Percentiles rank a stretch among this genome's conserved stretches.
phyloP scores from a whole-genome alignment of 2,329 filamentous ascomycete genomes.

The Blastomyces percursus region DNA sequence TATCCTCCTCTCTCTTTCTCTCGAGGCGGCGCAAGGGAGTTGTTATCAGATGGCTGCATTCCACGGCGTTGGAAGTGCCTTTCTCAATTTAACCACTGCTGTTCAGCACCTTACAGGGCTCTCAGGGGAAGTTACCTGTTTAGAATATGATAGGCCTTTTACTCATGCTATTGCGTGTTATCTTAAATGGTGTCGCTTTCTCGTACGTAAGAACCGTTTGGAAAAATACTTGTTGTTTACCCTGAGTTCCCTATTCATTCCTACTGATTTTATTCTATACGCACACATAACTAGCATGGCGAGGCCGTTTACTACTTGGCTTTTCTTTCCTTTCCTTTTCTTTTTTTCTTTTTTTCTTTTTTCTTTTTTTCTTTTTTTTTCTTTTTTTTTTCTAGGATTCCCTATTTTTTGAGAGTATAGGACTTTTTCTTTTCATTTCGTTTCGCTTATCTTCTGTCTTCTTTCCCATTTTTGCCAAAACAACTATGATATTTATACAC shows the following conservation, averaged over 20 bases:
- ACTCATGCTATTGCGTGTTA: background rate
- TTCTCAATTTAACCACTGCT: background rate
- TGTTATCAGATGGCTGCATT: background rate
- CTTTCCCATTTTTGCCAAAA: too few relatives aligned
- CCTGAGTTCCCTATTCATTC: background rate
- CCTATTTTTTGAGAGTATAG: background rate
- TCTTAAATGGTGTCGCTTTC: background rate
- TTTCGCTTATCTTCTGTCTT: background rate
- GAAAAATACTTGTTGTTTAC: background rate
- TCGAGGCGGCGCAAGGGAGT: background rate
- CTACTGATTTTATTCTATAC: background rate
- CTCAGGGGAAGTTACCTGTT: conserved; percentile 11
- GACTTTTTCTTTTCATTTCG: background rate
- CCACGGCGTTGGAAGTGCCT: conserved; percentile 1
- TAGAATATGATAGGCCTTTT: too few relatives aligned
- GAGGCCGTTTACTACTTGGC: background rate
- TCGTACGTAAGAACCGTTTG: background rate
- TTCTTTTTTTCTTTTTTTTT: background rate
- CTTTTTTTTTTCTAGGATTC: background rate
- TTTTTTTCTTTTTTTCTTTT: too few relatives aligned
- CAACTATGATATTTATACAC: background rate
- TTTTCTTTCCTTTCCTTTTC: too few relatives aligned
- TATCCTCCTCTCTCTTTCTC: background rate
- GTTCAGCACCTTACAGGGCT: conserved; percentile 15
- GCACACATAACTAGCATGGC: background rate